Base-by-base conservation (phyloP, 306 rosid species). In the Coriaria nepalensis region DNA sequence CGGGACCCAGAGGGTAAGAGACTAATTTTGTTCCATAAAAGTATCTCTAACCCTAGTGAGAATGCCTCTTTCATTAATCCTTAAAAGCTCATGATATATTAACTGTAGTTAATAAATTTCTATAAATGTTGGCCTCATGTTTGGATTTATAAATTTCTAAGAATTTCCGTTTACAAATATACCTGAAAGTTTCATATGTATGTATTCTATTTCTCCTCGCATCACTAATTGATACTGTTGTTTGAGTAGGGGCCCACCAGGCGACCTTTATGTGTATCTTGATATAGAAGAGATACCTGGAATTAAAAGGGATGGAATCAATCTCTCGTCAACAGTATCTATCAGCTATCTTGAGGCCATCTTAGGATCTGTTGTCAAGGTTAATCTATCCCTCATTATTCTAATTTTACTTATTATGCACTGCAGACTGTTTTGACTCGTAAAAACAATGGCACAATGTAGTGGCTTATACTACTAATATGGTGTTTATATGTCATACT, bases 191-290 rank as follows among this genome's bases (percentile, higher is more conserved):
- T 20, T 20, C 3, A 20, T 20, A 20, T 20, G 29, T 20, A 20
- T 20, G 29, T 20, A 20, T 20, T 20, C 1, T 20, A 20, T 20
- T 20, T 20, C 29, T 20, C 29, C 29, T 20, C 3, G 29, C 8
- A n/a, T 34, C 32, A 5, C 4, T 53, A 41, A 53, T 7, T 12
- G 35, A 46, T 37, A 8, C 51, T 60, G 49, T 78, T 44, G 50
- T 72, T 60, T 43, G 61, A 49, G 51, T 81, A 90, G 95, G 70
- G 98, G 95, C 52, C 94, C 92, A 74, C 75, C 94, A 2, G 98
- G 98, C 47, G 98, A 85, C 68, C 92, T 90, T 45, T 90, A 68
- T 53, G 98, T 90, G 10, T 85, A 85, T 70, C 94, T 85, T 66
- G 87, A 81, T 52, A 92, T 90, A 37, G 63, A 58, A 68, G 94